These are phyloP conservation scores for Sporothrix sp. DNA, from an alignment of 2,329 filamentous ascomycete genomes.

Conservation along the genomic window DNA sequence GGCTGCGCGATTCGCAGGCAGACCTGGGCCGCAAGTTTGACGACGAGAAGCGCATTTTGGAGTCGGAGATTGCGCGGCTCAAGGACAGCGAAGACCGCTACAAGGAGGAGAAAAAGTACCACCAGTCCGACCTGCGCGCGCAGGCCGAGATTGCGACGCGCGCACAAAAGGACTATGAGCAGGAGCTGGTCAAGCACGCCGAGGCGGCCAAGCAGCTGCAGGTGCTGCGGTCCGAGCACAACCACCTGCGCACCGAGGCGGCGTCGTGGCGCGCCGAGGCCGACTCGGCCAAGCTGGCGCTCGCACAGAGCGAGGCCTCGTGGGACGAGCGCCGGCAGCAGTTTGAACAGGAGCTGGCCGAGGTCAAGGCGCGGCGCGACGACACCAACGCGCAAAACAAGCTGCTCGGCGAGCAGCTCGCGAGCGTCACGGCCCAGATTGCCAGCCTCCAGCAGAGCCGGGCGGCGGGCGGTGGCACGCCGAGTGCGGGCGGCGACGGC, in stretches of 20 bases:
- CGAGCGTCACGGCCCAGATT: conserved; percentile 73
- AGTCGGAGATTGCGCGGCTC: conserved; percentile 68
- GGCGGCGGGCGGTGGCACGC: conserved; percentile 32
- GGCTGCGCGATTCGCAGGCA: conserved; percentile 68
- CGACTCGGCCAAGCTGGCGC: conserved; percentile 70
- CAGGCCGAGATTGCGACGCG: conserved; percentile 90
- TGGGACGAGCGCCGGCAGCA: conserved; percentile 76
- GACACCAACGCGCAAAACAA: conserved; percentile 85
- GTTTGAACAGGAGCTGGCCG: conserved; percentile 73
- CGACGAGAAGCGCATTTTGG: conserved; percentile 71
- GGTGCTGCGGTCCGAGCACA: conserved; percentile 66
- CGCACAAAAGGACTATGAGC: conserved; percentile 91
- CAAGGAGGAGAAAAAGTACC: conserved; percentile 67
- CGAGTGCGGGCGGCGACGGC: conserved; percentile 26
- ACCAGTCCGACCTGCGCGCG: conserved; percentile 83
- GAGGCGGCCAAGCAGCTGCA: conserved; percentile 86
- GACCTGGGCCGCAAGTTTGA: conserved; percentile 62
- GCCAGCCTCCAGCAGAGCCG: conserved; percentile 69
- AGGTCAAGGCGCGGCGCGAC: conserved; percentile 68
- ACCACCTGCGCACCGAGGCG: conserved; percentile 70
- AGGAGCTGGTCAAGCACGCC: conserved; percentile 87
- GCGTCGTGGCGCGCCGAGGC: conserved; percentile 68
- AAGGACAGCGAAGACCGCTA: conserved; percentile 78
- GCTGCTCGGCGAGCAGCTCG: conserved; percentile 79
- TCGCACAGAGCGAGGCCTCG: conserved; percentile 73